phyloP scores from a whole-genome alignment of 2,329 filamentous ascomycete genomes.

The Cadophora sp. region DNA sequence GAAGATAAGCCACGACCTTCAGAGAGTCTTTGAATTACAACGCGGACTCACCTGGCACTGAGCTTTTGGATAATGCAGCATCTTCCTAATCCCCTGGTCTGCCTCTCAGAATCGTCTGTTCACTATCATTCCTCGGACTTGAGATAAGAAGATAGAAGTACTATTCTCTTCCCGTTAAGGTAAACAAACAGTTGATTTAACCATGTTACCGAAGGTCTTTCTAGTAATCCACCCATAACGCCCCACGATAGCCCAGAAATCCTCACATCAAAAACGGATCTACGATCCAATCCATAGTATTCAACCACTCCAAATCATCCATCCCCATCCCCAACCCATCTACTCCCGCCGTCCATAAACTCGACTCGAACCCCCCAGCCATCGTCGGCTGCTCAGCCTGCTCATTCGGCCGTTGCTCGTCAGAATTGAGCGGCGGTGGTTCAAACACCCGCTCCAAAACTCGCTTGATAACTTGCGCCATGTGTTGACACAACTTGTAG shows the following conservation, averaged over 20 bases:
- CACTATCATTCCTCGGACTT: no score
- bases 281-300: constrained; percentile 34
- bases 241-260: neutral
- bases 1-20: no score
- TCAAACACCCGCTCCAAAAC: constrained; percentile 33
- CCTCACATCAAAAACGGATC: neutral
- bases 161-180: no score
- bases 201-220: no score
- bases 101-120: no score
- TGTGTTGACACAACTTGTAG: constrained; percentile 31
- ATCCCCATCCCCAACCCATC: constrained; percentile 16
- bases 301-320: constrained; percentile 37
- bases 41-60: no score
- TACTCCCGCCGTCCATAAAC: neutral
- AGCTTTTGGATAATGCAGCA: no score
- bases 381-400: neutral
- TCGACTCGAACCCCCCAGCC: neutral
- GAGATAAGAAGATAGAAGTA: no score
- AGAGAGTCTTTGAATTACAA: no score
- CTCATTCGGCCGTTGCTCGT: neutral
- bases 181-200: no score
- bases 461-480: constrained; percentile 29
- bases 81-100: no score
- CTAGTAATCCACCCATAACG: no score
- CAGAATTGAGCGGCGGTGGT: constrained; percentile 2